These are phyloP conservation scores for Stephania yunnanensis DNA, from an alignment of 164 flowering plant genomes.

Conservation along the genomic window DNA sequence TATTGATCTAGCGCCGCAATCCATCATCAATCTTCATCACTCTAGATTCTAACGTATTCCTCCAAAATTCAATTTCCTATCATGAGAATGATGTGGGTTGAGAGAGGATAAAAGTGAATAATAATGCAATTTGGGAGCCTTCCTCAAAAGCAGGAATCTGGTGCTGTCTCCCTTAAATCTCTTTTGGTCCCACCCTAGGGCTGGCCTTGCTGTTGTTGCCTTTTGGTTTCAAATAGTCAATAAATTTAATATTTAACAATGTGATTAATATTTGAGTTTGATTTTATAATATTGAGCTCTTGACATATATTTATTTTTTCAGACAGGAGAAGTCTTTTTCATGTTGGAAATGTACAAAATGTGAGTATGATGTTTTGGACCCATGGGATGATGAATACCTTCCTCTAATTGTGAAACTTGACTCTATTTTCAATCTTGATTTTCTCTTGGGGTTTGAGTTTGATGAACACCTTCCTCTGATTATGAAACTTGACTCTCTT, in stretches of 20 bases:
- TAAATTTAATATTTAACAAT: background rate
- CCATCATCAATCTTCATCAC: no score
- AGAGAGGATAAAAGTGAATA: no score
- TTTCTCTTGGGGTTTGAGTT: background rate
- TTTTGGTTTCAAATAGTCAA: background rate
- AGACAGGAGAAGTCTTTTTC: background rate
- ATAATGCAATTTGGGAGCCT: no score
- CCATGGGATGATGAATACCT: background rate
- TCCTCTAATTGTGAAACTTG: background rate
- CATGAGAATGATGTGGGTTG: no score
- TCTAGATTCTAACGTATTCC: no score
- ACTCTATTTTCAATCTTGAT: background rate
- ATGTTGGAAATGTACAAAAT: background rate
- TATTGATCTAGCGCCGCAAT: no score
- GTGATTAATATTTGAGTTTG: background rate
- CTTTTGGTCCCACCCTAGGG: no score
- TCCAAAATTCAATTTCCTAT: no score
- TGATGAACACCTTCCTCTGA: background rate
- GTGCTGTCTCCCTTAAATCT: no score
- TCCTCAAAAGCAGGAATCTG: no score
- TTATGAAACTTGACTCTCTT: background rate
- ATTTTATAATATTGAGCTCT: background rate
- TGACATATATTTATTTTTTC: background rate
- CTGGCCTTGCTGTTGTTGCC: background rate
- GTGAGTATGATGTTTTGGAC: background rate